Evolutionary conservation across 495 filamentous ascomycete genomes (phyloP).

Genomic region (Aspergillus affinis): DNA sequence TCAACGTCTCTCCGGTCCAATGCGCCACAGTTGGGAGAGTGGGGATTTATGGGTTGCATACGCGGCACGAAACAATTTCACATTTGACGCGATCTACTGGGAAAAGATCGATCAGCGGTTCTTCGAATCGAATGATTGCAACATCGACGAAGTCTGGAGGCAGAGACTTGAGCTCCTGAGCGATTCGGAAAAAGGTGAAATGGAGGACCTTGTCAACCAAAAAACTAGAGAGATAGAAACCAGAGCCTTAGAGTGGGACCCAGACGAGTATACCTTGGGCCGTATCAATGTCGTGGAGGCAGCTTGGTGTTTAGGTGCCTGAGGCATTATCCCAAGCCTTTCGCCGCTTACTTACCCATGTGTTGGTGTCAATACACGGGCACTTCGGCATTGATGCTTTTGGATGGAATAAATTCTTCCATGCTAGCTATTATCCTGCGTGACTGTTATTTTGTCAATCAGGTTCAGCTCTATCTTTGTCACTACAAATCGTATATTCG

Average conservation of each 20-base stretch:
- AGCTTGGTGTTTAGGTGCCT: no score
- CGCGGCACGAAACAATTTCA: constrained; percentile 14
- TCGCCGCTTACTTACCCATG: no score
- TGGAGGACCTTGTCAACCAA: constrained; percentile 16
- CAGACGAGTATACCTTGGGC: constrained; percentile 25
- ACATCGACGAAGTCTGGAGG: constrained; percentile 14
- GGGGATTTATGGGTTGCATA: constrained; percentile 24
- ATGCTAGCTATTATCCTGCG: no score
- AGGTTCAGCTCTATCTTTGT: no score
- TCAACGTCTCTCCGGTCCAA: constrained; percentile 20
- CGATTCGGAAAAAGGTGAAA: constrained; percentile 15
- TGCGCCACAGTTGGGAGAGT: constrained; percentile 23
- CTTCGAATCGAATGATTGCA: constrained; percentile 16
- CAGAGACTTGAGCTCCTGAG: constrained; percentile 16
- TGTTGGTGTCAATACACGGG: no score
- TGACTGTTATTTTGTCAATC: no score
- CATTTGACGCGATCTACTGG: constrained; percentile 25
- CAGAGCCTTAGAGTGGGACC: constrained; percentile 22
- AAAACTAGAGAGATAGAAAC: constrained; percentile 24
- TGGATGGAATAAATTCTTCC: no score
- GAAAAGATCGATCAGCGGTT: constrained; percentile 21
- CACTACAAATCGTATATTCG: no score
- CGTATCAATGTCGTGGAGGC: no score
- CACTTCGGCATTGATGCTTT: no score
- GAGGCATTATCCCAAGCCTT: no score